Evolutionary conservation across 208 protist genomes (phyloP).

Genomic region (Leishmania turanica): DNA sequence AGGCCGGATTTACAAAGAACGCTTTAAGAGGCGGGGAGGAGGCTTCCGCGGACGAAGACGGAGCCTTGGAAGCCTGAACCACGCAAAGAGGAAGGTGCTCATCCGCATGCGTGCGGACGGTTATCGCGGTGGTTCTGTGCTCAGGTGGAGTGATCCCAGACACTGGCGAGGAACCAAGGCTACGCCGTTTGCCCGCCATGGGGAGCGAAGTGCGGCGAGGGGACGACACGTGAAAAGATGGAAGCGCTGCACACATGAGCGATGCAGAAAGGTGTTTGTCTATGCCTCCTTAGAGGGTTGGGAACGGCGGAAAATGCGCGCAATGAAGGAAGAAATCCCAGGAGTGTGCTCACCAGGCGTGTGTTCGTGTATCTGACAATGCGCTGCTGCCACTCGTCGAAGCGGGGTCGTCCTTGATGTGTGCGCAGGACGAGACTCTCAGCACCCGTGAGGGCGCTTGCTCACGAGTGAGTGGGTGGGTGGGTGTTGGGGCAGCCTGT

Average conservation of each 20-base stretch:
- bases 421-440: background rate
- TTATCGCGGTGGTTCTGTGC: constrained; percentile 6
- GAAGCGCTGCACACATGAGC: background rate
- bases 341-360: background rate
- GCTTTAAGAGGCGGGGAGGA: constrained; percentile 1
- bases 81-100: background rate
- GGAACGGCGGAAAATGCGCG: background rate
- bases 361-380: background rate
- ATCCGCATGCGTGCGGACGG: background rate
- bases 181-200: background rate
- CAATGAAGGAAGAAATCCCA: background rate
- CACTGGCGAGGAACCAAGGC: background rate
- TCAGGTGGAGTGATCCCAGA: background rate
- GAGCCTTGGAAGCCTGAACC: background rate
- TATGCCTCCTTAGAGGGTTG: background rate
- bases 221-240: background rate
- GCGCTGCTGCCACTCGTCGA: background rate
- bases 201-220: background rate
- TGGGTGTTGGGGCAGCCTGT: background rate
- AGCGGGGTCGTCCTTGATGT: background rate
- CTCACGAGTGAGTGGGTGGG: background rate
- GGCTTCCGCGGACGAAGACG: background rate
- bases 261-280: background rate
- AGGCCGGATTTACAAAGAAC: constrained; percentile 4
- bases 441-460: background rate